Evolutionary conservation across 23 red algal genomes (phyloP).

Genomic region (Gracilaria domingensis): DNA sequence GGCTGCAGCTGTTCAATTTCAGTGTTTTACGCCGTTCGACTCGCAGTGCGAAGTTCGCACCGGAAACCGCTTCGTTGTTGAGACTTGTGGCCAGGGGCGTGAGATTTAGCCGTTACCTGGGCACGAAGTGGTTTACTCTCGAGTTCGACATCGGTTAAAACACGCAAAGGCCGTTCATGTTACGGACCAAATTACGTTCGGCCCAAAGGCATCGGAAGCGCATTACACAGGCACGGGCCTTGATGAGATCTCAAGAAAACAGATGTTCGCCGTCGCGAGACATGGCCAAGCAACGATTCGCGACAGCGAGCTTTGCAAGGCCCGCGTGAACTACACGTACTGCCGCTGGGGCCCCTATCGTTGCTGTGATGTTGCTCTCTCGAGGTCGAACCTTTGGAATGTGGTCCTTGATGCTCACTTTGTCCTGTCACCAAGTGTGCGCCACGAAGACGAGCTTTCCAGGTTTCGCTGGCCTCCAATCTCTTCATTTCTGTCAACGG

Average conservation of each 20-base stretch:
- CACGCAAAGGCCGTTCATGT: not conserved
- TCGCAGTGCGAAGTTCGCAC: too few relatives aligned
- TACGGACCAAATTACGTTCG: not conserved
- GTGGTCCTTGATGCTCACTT: too few relatives aligned
- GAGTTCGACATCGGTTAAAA: not conserved
- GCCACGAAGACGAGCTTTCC: too few relatives aligned
- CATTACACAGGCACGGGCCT: not conserved
- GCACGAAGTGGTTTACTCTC: not conserved
- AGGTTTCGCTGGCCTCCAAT: too few relatives aligned
- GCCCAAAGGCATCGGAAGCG: too few relatives aligned
- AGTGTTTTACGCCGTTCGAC: not conserved
- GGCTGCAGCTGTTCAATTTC: not conserved
- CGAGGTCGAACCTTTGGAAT: too few relatives aligned
- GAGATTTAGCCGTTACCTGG: not conserved
- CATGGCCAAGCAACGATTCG: not conserved
- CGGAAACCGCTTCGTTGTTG: too few relatives aligned
- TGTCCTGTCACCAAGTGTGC: too few relatives aligned
- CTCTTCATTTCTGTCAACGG: too few relatives aligned
- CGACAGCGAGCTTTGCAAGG: not conserved
- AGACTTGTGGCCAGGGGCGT: too few relatives aligned
- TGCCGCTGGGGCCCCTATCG: not conserved
- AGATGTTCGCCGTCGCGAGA: not conserved
- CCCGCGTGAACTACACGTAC: not conserved
- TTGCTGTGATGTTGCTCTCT: too few relatives aligned
- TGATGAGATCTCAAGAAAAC: slow-evolving; percentile 1